Conservation (phyloP, 1,284 basidiomycete genomes). For the Stygiomarasmius scandens region DNA sequence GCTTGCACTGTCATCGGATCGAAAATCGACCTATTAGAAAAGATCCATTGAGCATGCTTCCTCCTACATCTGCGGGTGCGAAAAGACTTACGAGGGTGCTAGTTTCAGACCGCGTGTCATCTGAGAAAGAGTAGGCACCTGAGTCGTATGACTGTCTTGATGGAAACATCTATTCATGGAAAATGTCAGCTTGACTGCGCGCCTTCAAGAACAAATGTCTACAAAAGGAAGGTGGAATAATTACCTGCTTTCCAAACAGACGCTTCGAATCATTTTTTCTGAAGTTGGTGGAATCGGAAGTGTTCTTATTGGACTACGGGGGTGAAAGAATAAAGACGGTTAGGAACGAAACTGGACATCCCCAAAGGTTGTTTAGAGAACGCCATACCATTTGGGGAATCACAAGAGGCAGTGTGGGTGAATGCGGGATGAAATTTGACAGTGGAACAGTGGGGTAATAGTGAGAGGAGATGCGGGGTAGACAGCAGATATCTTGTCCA, state of each 20-base stretch:
- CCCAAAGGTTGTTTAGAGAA: too few species aligned
- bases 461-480: too few species aligned
- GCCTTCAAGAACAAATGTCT: too few species aligned
- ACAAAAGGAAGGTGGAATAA: not conserved
- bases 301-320: not conserved
- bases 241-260: not conserved
- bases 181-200: too few species aligned
- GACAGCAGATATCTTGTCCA: too few species aligned
- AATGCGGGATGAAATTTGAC: too few species aligned
- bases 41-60: not conserved
- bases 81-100: not conserved
- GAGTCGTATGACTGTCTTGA: not conserved
- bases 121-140: not conserved
- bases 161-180: not conserved
- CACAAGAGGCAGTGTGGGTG: too few species aligned
- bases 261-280: not conserved
- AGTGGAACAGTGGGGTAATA: too few species aligned
- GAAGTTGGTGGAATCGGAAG: not conserved
- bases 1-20: not conserved
- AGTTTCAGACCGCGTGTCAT: not conserved
- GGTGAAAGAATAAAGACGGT: not conserved
- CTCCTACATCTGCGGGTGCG: not conserved
- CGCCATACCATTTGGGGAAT: too few species aligned
- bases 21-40: not conserved
- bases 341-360: not conserved